Conservation (phyloP, 768 basidiomycete species). For the Tricholoma sp. region DNA sequence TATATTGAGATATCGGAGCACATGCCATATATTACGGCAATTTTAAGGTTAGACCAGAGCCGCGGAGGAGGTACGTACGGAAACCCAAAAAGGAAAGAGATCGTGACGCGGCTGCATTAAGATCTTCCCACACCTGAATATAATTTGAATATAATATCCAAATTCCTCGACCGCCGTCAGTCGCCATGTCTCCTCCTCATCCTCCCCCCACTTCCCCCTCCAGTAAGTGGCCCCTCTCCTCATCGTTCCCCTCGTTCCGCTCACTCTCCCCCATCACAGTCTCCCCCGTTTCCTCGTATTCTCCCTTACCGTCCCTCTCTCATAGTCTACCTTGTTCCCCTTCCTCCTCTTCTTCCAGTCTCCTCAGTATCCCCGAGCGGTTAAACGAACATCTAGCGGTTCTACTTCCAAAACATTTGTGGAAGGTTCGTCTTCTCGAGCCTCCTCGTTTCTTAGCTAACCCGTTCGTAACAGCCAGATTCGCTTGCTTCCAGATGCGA, state of each 20-base stretch:
- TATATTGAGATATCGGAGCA: too few species aligned
- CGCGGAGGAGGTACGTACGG: too few species aligned
- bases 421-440: conserved; percentile 51
- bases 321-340: conserved; percentile 28
- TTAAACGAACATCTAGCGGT: conserved; percentile 77
- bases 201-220: not conserved
- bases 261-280: conserved; percentile 6
- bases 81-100: too few species aligned
- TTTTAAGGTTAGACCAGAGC: too few species aligned
- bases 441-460: conserved; percentile 1
- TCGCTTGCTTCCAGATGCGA: conserved; percentile 59
- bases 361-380: conserved; percentile 25
- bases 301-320: conserved; percentile 19
- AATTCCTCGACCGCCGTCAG: too few species aligned
- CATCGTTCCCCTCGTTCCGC: not conserved
- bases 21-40: too few species aligned
- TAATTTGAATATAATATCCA: too few species aligned
- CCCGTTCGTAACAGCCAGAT: conserved; percentile 47
- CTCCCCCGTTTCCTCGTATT: conserved; percentile 19
- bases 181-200: not conserved
- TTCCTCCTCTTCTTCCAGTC: conserved; percentile 28
- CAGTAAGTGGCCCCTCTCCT: not conserved
- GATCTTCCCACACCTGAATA: too few species aligned
- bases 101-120: too few species aligned
- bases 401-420: conserved; percentile 59